These are phyloP conservation scores for Cladosporium sp. DNA, from an alignment of 2,329 filamentous ascomycete genomes.

Conservation along the genomic window DNA sequence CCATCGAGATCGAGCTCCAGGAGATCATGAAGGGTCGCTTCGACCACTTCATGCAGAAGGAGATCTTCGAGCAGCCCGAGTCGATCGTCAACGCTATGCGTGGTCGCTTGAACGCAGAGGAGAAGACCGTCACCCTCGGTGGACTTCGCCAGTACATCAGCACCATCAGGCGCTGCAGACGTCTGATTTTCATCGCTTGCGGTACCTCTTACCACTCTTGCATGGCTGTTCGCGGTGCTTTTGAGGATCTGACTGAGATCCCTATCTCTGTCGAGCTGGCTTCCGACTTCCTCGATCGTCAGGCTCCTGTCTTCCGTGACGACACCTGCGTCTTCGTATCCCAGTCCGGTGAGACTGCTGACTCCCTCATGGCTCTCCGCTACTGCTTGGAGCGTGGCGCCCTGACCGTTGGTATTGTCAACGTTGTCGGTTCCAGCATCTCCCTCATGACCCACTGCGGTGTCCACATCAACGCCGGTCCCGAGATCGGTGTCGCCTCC, in stretches of 20 bases:
- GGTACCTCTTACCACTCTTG: conserved; percentile 98
- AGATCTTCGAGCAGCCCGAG: conserved; percentile 99
- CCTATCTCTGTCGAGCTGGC: conserved; percentile 96
- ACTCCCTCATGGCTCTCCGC: conserved; percentile 93
- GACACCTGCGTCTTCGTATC: conserved; percentile 99
- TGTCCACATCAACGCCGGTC: conserved; percentile 99
- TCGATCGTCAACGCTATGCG: conserved; percentile 99
- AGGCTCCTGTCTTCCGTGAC: conserved; percentile 97
- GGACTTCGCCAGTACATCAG: conserved; percentile 94
- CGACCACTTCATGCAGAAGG: conserved; percentile 99
- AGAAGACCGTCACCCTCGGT: conserved; percentile 94
- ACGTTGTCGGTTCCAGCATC: conserved; percentile 97
- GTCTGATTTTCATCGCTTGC: conserved; percentile 98
- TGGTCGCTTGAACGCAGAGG: conserved; percentile 89
- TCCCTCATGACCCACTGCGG: conserved; percentile 98
- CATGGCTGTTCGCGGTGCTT: conserved; percentile 97
- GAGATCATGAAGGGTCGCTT: conserved; percentile 99
- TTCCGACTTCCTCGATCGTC: conserved; percentile 94
- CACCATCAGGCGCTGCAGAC: conserved; percentile 92
- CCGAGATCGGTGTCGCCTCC: conserved; percentile 97
- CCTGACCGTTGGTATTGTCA: conserved; percentile 96
- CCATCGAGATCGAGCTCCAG: conserved; percentile 96
- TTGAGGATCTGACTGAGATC: conserved; percentile 97
- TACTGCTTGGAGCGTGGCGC: conserved; percentile 98
- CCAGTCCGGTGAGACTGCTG: conserved; percentile 96